Evolutionary conservation across 306 rosid genomes (phyloP), one percentile per base, ranked within the genome.

Genomic region (Trichosanthes cucumerina): DNA sequence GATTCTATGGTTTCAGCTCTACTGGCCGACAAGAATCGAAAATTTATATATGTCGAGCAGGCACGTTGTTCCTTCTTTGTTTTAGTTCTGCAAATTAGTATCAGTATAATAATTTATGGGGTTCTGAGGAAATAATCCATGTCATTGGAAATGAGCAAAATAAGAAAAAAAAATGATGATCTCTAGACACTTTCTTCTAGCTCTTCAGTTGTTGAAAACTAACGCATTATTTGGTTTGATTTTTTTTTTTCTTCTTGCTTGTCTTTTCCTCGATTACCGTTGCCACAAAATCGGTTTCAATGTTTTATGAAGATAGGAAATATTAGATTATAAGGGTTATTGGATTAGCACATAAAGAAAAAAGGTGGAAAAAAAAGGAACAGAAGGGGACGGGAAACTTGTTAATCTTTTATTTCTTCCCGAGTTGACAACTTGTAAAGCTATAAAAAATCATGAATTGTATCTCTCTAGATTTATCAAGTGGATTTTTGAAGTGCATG

Each of bases 11-110:
- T 88, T 41, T 76, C 91, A 9, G 91, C 87, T 1, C 59, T 88
- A 33, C 62, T 92, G 83, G 97, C 90, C 0, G 93, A 95, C 84
- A 86, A 88, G 88, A 95, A 91, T 81, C 95, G 98, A 31, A 95
- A 87, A 79, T 95, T 95, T 77, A 89, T 95, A 34, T 95, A 92
- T 82, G 97, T 88, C 73, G 98, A 95, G 78, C 90, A 85, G 92
- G 98, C 58, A 81, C 85, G 77, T 33, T 49, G 54, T 79, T 79
- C 26, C n/a, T 50, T 60, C 39, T 33, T 78, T 43, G 44, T 73
- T 13, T 24, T 50, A 18, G 70, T 57, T 56, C 52, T 54, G 69
- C 15, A 56, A 56, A 76, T 76, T 1, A 56, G 16, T 38, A 76
- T 56, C 26, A 1, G 16, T 7, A 1, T 8, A 1, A 46, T 71